phyloP scores from a whole-genome alignment of 495 filamentous ascomycete genomes.

The Penicillium coprophilum region DNA sequence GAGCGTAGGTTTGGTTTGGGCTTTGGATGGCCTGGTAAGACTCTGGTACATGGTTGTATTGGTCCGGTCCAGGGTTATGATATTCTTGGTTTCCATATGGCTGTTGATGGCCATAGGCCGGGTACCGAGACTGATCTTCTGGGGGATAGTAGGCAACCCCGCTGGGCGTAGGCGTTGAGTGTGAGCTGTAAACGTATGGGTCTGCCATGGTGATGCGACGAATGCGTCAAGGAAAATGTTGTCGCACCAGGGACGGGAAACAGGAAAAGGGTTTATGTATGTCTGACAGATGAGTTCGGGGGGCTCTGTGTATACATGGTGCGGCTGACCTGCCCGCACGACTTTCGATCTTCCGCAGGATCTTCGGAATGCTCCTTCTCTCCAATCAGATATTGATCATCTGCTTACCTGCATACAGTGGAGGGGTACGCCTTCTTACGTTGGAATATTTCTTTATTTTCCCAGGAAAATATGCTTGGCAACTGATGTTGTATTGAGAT shows the following conservation, averaged over 20 bases:
- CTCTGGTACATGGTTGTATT: conserved; percentile 22
- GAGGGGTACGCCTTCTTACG: conserved; percentile 3
- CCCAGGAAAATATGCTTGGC: conserved; percentile 9
- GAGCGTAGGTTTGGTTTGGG: conserved; percentile 27
- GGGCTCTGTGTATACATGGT: conserved; percentile 18
- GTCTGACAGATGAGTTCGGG: conserved; percentile 12
- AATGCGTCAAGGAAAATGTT: background rate
- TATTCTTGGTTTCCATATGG: conserved; percentile 12
- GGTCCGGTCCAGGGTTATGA: conserved; percentile 28
- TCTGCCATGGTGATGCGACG: conserved; percentile 42
- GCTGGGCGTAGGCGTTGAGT: conserved; percentile 26
- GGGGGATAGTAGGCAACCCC: conserved; percentile 33
- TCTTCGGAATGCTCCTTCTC: conserved; percentile 19
- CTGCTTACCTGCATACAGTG: background rate
- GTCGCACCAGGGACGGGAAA: background rate
- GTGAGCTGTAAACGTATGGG: conserved; percentile 44
- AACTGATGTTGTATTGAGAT: conserved; percentile 16
- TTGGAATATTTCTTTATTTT: background rate
- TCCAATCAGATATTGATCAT: conserved; percentile 17
- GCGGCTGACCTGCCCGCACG: conserved; percentile 34
- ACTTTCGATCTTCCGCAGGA: conserved; percentile 17
- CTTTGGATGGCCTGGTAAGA: background rate
- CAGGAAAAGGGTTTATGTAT: conserved; percentile 1
- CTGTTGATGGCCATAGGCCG: conserved; percentile 12
- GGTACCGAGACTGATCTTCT: conserved; percentile 21